Evolutionary conservation across 1,284 basidiomycete species (phyloP).

Genomic region (Cutaneotrichosporon cutaneum): DNA sequence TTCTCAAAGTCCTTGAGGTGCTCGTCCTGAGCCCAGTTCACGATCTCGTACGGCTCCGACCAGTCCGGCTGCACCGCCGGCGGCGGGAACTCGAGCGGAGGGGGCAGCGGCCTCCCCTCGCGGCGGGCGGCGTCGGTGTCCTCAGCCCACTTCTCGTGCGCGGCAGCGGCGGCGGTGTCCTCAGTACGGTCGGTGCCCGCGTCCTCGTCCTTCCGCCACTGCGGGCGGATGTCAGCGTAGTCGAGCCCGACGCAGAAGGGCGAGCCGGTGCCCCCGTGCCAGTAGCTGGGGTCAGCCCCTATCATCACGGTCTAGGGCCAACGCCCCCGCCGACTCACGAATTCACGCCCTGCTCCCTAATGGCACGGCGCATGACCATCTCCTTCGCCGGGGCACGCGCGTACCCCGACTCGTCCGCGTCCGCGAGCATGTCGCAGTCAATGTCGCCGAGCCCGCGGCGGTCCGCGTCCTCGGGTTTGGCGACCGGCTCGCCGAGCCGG

Average conservation of each 20-base stretch:
- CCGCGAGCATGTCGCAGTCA: slow-evolving; percentile 56
- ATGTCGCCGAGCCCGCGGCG: slow-evolving; percentile 47
- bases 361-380: slow-evolving; percentile 47
- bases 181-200: slow-evolving; percentile 10
- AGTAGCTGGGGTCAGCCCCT: slow-evolving; percentile 35
- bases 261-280: background rate
- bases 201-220: slow-evolving; percentile 13
- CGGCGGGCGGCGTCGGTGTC: slow-evolving; percentile 11
- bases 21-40: slow-evolving; percentile 45
- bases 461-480: slow-evolving; percentile 27
- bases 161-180: too few species aligned
- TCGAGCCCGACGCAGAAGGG: slow-evolving; percentile 42
- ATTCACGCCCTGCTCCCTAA: slow-evolving; percentile 49
- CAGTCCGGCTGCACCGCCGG: slow-evolving; percentile 36
- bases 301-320: slow-evolving; percentile 44
- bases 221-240: slow-evolving; percentile 42
- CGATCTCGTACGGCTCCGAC: slow-evolving; percentile 48
- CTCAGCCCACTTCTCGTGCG: slow-evolving; percentile 16
- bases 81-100: slow-evolving; percentile 13
- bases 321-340: slow-evolving; percentile 18
- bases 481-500: slow-evolving; percentile 36
- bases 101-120: slow-evolving; percentile 25
- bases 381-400: slow-evolving; percentile 45
- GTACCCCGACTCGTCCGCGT: slow-evolving; percentile 50
- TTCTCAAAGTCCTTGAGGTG: slow-evolving; percentile 46